Evolutionary conservation across 768 basidiomycete genomes (phyloP).

Genomic region (Mycena leptocephala): DNA sequence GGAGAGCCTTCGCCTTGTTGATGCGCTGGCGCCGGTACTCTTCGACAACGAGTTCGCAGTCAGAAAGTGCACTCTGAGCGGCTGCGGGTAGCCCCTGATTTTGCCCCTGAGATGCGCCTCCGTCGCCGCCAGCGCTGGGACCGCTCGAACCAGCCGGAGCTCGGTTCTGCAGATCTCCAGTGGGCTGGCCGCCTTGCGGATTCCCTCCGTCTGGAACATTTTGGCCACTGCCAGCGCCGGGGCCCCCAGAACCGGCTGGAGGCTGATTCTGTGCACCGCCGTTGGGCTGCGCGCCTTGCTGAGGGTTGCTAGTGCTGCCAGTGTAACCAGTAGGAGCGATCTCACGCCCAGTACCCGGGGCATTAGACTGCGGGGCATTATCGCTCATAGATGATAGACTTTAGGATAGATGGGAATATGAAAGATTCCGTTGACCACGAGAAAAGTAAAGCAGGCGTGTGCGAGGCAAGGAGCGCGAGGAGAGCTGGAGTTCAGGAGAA

Average conservation of each 20-base stretch:
- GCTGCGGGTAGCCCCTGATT: neutral
- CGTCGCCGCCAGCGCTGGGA: neutral
- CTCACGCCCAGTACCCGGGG: neutral
- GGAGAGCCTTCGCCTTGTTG: neutral
- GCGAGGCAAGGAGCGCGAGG: neutral
- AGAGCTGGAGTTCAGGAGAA: too few species aligned
- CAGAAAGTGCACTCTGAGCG: neutral
- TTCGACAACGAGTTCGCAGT: constrained; percentile 11
- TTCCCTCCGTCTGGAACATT: too few species aligned
- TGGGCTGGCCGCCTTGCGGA: too few species aligned
- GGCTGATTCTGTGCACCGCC: neutral
- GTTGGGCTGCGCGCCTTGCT: neutral
- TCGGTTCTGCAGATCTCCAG: neutral
- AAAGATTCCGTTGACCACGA: neutral
- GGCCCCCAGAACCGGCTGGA: neutral
- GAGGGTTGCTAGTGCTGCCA: neutral
- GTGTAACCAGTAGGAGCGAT: neutral
- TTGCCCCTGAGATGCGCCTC: too few species aligned
- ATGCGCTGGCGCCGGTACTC: neutral
- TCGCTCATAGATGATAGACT: neutral
- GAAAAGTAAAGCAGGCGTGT: neutral
- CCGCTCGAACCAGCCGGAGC: neutral
- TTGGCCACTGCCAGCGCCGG: neutral
- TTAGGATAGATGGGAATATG: neutral
- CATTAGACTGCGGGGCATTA: neutral